Evolutionary conservation across 129 eudicot species (phyloP).

Genomic region (Artemisia annua): DNA sequence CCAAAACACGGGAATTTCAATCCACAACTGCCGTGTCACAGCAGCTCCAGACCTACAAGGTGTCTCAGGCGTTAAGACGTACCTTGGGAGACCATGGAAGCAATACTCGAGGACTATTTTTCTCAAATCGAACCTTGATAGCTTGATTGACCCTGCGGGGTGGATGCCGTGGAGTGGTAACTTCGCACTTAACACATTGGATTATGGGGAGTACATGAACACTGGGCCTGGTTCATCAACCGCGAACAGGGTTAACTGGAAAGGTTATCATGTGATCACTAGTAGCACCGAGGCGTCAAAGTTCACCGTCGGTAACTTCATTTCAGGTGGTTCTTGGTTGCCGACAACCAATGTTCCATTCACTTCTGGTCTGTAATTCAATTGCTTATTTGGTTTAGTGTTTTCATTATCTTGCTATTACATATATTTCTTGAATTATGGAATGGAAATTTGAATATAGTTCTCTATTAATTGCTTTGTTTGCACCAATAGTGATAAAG

Average conservation of each 20-base stretch:
- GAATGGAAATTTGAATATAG: not conserved
- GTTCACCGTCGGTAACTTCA: constrained; percentile 50
- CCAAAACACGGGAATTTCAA: constrained; percentile 58
- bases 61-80: no score
- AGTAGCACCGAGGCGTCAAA: constrained; percentile 42
- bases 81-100: no score
- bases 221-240: constrained; percentile 56
- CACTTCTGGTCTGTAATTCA: constrained; percentile 43
- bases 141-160: no score
- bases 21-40: constrained; percentile 52
- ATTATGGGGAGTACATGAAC: constrained; percentile 57
- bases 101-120: no score
- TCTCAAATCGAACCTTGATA: no score
- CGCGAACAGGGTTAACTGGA: constrained; percentile 54
- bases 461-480: not conserved
- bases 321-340: constrained; percentile 61
- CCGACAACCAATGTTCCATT: constrained; percentile 53
- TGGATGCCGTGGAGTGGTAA: no score
- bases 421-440: constrained; percentile 10
- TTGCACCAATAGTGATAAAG: not conserved
- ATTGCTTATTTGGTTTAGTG: not conserved
- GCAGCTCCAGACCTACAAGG: constrained; percentile 35
- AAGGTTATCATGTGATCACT: constrained; percentile 52
- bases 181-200: constrained; percentile 43
- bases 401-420: not conserved